A percentile compares a stretch with the other conserved stretches of the same genome.
phyloP scores from a whole-genome alignment of 2,329 filamentous ascomycete genomes.

The Stachybotrys chartarum region DNA sequence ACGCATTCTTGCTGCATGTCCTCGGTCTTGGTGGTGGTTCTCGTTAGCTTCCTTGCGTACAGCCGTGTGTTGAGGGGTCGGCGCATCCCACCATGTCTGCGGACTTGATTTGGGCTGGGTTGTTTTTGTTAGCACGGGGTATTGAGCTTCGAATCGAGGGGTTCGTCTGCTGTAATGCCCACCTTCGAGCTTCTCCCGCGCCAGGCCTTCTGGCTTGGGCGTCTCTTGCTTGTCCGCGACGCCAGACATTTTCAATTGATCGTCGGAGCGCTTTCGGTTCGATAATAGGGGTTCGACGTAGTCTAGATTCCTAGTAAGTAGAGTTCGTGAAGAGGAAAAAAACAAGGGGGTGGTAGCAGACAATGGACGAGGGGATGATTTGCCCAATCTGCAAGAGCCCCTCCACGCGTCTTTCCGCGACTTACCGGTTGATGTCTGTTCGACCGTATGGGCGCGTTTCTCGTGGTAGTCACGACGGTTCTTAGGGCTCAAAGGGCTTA shows the following conservation, averaged over 20 bases:
- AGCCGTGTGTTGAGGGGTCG: neutral
- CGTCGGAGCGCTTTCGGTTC: neutral
- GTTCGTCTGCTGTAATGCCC: conserved; percentile 14
- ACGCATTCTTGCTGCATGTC: conserved; percentile 96
- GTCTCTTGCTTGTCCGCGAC: conserved; percentile 30
- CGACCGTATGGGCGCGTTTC: too few relatives aligned
- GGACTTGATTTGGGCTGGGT: conserved; percentile 88
- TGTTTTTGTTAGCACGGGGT: conserved; percentile 5
- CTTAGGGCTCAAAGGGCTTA: too few relatives aligned
- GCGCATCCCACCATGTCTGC: conserved; percentile 76
- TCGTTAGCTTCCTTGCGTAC: conserved; percentile 10
- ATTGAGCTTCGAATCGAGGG: neutral
- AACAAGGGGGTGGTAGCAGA: neutral
- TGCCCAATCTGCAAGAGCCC: neutral
- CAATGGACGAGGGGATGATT: neutral
- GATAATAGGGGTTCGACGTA: neutral
- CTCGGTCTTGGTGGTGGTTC: conserved; percentile 60
- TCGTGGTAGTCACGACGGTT: too few relatives aligned
- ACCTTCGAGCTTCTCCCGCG: conserved; percentile 74
- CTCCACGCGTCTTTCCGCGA: neutral
- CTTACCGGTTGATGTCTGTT: neutral
- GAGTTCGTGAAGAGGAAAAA: neutral
- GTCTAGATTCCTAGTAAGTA: neutral
- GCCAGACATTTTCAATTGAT: neutral
- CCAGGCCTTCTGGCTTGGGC: conserved; percentile 33